phyloP scores from a whole-genome alignment of 305 asterid species.

The Fraxinus floribunda region DNA sequence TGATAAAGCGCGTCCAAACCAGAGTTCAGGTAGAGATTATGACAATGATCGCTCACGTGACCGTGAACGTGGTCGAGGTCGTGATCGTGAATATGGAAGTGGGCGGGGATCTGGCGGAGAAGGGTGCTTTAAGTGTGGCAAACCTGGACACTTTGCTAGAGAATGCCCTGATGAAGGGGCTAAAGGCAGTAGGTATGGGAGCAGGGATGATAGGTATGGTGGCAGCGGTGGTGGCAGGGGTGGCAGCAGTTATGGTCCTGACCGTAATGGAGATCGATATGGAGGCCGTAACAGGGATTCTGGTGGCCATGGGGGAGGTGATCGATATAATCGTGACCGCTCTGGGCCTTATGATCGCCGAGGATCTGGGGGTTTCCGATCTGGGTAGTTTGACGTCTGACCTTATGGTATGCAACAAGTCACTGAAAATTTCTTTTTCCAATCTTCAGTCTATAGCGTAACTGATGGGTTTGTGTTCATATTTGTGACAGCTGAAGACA shows the following conservation, averaged over 20 bases:
- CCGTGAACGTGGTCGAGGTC: slow-evolving; percentile 49
- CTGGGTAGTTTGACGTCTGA: slow-evolving; percentile 28
- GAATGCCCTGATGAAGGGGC: slow-evolving; percentile 74
- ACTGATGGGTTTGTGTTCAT: slow-evolving; percentile 15
- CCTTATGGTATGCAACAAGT: background rate
- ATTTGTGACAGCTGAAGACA: slow-evolving; percentile 47
- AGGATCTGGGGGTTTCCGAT: slow-evolving; percentile 50
- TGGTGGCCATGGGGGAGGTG: slow-evolving; percentile 67
- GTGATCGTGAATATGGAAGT: slow-evolving; percentile 47
- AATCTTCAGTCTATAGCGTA: background rate
- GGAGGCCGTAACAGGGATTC: slow-evolving; percentile 55
- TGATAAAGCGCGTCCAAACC: slow-evolving; percentile 78
- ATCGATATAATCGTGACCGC: slow-evolving; percentile 70
- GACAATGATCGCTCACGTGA: slow-evolving; percentile 54
- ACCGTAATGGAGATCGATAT: slow-evolving; percentile 60
- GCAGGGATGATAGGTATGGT: slow-evolving; percentile 36
- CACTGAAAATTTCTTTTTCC: slow-evolving; percentile 6
- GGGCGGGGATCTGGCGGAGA: slow-evolving; percentile 63
- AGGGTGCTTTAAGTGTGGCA: slow-evolving; percentile 79
- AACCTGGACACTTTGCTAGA: slow-evolving; percentile 80
- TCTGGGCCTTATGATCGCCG: slow-evolving; percentile 87
- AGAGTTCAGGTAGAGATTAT: slow-evolving; percentile 58
- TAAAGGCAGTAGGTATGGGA: slow-evolving; percentile 60
- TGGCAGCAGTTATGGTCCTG: slow-evolving; percentile 46
- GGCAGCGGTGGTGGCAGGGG: slow-evolving; percentile 27